Evolutionary conservation across 805 yeast genomes (phyloP).

Genomic region (Candida saitoana): DNA sequence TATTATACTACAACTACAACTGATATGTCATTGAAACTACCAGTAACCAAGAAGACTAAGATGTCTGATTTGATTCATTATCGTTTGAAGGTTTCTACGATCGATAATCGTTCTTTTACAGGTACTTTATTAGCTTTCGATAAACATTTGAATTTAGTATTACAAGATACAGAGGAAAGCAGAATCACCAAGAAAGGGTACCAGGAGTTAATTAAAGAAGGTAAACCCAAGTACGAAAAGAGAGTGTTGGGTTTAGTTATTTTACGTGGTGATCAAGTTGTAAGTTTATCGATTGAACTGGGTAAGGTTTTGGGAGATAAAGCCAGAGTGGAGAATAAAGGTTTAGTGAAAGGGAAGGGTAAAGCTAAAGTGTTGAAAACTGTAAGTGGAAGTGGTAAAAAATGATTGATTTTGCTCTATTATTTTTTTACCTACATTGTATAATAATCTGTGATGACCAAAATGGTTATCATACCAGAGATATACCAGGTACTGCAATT

Average conservation of each 20-base stretch:
- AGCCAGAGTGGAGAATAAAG: constrained; percentile 16
- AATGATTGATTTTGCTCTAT: not conserved
- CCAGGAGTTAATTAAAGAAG: constrained; percentile 28
- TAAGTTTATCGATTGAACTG: constrained; percentile 63
- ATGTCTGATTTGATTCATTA: constrained; percentile 68
- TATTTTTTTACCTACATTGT: not conserved
- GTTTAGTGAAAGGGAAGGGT: constrained; percentile 21
- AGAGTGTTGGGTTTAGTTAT: constrained; percentile 77
- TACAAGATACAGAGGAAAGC: constrained; percentile 80
- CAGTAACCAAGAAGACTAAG: constrained; percentile 34
- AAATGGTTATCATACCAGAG: too few relatives aligned
- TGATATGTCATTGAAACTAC: constrained; percentile 6
- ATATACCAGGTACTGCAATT: too few relatives aligned
- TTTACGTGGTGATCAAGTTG: constrained; percentile 82
- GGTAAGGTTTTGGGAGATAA: constrained; percentile 49
- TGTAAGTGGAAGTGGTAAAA: constrained; percentile 17
- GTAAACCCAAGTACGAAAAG: constrained; percentile 41
- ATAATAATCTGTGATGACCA: too few relatives aligned
- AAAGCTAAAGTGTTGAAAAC: constrained; percentile 30
- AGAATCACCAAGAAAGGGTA: constrained; percentile 63
- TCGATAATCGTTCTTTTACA: constrained; percentile 72
- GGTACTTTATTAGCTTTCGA: constrained; percentile 89
- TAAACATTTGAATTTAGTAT: constrained; percentile 79
- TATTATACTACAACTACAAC: too few relatives aligned
- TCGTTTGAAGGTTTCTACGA: constrained; percentile 65